A percentile compares a stretch with the other conserved stretches of the same genome.
These are phyloP conservation scores for Erythrobasidium hasegawianum DNA, from an alignment of 1,284 basidiomycete species.

Conservation along the genomic window DNA sequence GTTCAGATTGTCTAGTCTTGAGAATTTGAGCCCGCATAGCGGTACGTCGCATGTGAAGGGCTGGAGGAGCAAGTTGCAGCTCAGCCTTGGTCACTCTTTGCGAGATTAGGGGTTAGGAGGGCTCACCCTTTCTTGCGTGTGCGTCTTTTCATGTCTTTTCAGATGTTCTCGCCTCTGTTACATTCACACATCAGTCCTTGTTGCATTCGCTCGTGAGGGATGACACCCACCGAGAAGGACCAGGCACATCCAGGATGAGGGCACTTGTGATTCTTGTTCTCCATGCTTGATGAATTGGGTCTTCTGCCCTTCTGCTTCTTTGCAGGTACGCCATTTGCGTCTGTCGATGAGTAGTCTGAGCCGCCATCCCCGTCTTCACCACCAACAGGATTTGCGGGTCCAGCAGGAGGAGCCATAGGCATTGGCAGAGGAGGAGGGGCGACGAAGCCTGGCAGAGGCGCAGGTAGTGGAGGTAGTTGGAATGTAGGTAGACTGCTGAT, in stretches of 20 bases:
- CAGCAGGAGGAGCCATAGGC: no score
- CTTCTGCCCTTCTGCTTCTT: constrained; percentile 35
- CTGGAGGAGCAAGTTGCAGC: no score
- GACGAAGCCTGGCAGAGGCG: no score
- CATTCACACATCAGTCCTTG: constrained; percentile 2
- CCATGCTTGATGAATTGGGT: constrained; percentile 4
- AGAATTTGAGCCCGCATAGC: constrained; percentile 27
- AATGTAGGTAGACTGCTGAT: no score
- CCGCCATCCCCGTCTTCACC: no score
- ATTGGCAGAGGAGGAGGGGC: no score
- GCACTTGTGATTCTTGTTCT: constrained; percentile 28
- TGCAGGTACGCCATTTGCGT: constrained; percentile 3
- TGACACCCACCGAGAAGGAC: constrained; percentile 21
- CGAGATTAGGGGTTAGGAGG: neutral
- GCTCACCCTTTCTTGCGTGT: constrained; percentile 31
- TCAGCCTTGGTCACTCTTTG: neutral
- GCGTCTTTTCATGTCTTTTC: constrained; percentile 33
- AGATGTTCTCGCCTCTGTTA: constrained; percentile 27
- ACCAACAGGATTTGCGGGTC: no score
- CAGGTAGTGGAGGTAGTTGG: no score
- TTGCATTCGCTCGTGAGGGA: no score
- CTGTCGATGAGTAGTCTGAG: constrained; percentile 1
- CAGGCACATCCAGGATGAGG: constrained; percentile 20
- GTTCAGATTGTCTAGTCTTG: constrained; percentile 29
- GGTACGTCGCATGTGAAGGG: constrained; percentile 32